Percentiles rank a stretch among this genome's conserved stretches.
These are phyloP conservation scores for Barnettozyma californica DNA, from an alignment of 805 yeast species.

Conservation along the genomic window DNA sequence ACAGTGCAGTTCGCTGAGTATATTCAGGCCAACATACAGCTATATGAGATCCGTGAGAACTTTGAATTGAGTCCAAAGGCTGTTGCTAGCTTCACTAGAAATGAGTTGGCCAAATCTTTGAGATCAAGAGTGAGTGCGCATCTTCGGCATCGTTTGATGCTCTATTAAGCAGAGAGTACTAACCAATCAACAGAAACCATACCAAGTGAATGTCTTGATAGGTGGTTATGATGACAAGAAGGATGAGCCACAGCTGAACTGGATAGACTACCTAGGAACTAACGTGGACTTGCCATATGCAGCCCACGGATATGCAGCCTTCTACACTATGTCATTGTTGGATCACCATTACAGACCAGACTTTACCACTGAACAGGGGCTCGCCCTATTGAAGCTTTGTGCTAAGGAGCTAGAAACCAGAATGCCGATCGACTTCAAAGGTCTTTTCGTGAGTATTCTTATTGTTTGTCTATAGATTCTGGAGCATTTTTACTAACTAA, in stretches of 20 bases:
- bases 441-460: constrained; percentile 41
- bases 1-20: constrained; percentile 86
- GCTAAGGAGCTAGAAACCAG: constrained; percentile 73
- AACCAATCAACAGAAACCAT: constrained; percentile 55
- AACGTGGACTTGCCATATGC: constrained; percentile 89
- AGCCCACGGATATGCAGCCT: constrained; percentile 98
- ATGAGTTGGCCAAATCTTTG: constrained; percentile 77
- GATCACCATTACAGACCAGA: constrained; percentile 86
- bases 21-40: constrained; percentile 86
- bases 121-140: constrained; percentile 58
- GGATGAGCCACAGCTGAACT: constrained; percentile 62
- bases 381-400: constrained; percentile 67
- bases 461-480: not conserved
- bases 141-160: not conserved
- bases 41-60: constrained; percentile 81
- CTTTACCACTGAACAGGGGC: constrained; percentile 72
- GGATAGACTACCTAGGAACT: constrained; percentile 94
- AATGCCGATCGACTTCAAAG: constrained; percentile 94
- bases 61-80: constrained; percentile 80
- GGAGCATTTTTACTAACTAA: constrained; percentile 10
- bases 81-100: constrained; percentile 83
- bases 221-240: constrained; percentile 72
- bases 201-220: constrained; percentile 84
- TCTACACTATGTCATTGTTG: constrained; percentile 82
- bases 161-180: constrained; percentile 2